Evolutionary conservation across 495 filamentous ascomycete species (phyloP), one percentile per base, ranked within the genome.

Genomic region (Rhizodiscina lignyota): DNA sequence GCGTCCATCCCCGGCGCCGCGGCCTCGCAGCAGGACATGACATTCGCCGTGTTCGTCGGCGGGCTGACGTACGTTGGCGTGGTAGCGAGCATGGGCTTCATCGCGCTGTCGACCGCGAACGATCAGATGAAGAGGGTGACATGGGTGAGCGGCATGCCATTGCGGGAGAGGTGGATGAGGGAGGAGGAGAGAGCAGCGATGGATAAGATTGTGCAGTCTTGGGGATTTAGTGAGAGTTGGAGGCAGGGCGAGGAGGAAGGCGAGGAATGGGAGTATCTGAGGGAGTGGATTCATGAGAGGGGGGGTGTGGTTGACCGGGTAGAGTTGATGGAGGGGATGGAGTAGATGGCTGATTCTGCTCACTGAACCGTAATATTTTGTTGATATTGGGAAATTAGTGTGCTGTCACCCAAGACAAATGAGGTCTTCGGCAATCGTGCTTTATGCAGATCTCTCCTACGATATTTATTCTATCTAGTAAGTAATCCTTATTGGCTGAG

Each of bases 101-200:
- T 94, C 11, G 84, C 85, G 11, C 53, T 87, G 18, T 77, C 77
- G 21, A 93, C 86, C 12, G 61, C 71, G 15, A 94, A 94, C 58
- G 84, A 94, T 53, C 85, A 96, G 52, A 91, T 93, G 80, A 75
- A 83, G 38, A 72, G 89, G 3, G 81, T 96, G 21, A 79, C 76
- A 3, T 97, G 91, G 91, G 63, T 74, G 10, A 60, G 65, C 10
- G 89, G 89, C 2, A 74, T 77, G 18, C 79, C 82, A 18, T 57
- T 97, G 47, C 63, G 77, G 40, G 62, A 86, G 40, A 69, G 91
- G n/a, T 96, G 85, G 85, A 52, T 93, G 26, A 66, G 82, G 22
- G 89, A 97, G 59, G 84, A 93, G 33, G 89, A 97, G 59, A 67
- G 89, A 16, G 79, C 75, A n/a, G 82, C 87, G 5, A 54, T 86